A percentile compares a stretch with the other conserved stretches of the same genome.
phyloP scores from a whole-genome alignment of 2,329 filamentous ascomycete genomes.

The Aquanectria penicillioides region DNA sequence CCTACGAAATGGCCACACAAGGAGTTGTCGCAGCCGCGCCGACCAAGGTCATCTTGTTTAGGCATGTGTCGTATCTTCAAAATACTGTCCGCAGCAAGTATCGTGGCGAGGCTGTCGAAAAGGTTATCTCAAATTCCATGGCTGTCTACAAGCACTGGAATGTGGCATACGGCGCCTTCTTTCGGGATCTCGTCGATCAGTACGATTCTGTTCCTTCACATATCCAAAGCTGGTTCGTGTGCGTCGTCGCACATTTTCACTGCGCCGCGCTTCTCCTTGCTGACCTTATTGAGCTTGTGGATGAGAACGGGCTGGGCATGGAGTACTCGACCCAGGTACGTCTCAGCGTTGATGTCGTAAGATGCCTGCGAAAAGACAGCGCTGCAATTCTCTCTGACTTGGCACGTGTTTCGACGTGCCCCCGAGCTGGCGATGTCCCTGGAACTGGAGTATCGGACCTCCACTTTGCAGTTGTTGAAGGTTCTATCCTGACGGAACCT shows the following conservation, averaged over 20 bases:
- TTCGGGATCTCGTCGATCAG: constrained; percentile 60
- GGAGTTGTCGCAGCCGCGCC: constrained; percentile 63
- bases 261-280: constrained; percentile 64
- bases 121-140: constrained; percentile 57
- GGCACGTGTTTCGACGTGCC: constrained; percentile 56
- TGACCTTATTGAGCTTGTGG: constrained; percentile 62
- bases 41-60: constrained; percentile 68
- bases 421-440: constrained; percentile 38
- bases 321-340: constrained; percentile 42
- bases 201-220: constrained; percentile 61
- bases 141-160: constrained; percentile 66
- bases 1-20: constrained; percentile 60
- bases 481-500: constrained; percentile 67
- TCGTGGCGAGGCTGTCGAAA: constrained; percentile 54
- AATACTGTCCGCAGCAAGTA: constrained; percentile 56
- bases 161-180: constrained; percentile 60
- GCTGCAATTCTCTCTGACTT: constrained; percentile 59
- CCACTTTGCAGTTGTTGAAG: constrained; percentile 63
- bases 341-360: constrained; percentile 45
- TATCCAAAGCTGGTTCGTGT: constrained; percentile 69
- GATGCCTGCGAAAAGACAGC: constrained; percentile 54
- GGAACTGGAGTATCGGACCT: constrained; percentile 49
- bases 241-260: constrained; percentile 67
- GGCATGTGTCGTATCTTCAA: constrained; percentile 65
- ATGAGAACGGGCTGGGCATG: constrained; percentile 48